Conservation (phyloP, 1,284 basidiomycete species). For the Heliocybe sulcata region DNA sequence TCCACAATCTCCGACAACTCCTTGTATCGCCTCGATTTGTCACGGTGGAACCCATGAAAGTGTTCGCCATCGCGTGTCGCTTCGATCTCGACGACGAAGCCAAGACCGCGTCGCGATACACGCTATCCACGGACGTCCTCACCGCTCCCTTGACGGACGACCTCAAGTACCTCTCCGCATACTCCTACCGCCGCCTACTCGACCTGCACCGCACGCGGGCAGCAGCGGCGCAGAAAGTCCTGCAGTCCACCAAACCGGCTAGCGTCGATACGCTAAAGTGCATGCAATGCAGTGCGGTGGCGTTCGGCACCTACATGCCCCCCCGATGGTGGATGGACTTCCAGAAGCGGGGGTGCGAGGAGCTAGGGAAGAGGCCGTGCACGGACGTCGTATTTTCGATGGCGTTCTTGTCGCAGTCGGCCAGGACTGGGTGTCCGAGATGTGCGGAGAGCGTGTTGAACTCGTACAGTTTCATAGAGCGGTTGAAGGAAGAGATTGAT, state of each 20-base stretch:
- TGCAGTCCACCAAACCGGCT: constrained; percentile 26
- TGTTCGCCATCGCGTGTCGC: constrained; percentile 64
- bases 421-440: constrained; percentile 42
- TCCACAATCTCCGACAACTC: constrained; percentile 37
- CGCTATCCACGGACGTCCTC: constrained; percentile 46
- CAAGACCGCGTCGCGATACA: constrained; percentile 36
- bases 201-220: constrained; percentile 49
- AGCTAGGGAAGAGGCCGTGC: constrained; percentile 47
- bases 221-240: constrained; percentile 36
- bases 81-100: constrained; percentile 48
- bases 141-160: constrained; percentile 52
- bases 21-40: constrained; percentile 47
- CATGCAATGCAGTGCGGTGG: constrained; percentile 54
- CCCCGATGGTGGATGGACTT: constrained; percentile 68
- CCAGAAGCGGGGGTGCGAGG: constrained; percentile 43
- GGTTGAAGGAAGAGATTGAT: constrained; percentile 51
- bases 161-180: constrained; percentile 55
- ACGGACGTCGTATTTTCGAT: constrained; percentile 53
- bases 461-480: constrained; percentile 45
- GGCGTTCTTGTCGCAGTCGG: constrained; percentile 46
- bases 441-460: constrained; percentile 59
- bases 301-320: constrained; percentile 35
- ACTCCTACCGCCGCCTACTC: constrained; percentile 57
- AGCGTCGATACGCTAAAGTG: constrained; percentile 42
- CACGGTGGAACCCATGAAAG: constrained; percentile 40